Evolutionary conservation across 768 basidiomycete genomes (phyloP).

Genomic region (Roridomyces roridus): DNA sequence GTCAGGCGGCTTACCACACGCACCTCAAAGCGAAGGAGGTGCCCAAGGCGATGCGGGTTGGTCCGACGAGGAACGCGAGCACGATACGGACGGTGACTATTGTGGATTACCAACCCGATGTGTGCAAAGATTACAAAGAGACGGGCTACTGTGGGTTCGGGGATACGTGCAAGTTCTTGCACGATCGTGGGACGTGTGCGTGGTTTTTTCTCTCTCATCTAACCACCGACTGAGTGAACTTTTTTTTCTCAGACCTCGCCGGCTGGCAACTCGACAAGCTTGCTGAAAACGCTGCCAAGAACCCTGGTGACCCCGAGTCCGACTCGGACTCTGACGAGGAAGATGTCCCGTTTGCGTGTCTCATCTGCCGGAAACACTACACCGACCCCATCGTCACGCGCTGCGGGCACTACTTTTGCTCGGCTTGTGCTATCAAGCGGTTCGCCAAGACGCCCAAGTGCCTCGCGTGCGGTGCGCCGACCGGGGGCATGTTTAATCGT

Average conservation of each 20-base stretch:
- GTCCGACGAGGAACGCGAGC: slow-evolving; percentile 74
- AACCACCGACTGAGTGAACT: slow-evolving; percentile 1
- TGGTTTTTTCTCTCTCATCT: slow-evolving; percentile 27
- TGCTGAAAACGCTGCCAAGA: slow-evolving; percentile 75
- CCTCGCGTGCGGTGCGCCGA: slow-evolving; percentile 90
- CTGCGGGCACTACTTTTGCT: slow-evolving; percentile 97
- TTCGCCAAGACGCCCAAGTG: slow-evolving; percentile 96
- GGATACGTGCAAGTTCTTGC: slow-evolving; percentile 98
- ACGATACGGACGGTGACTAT: slow-evolving; percentile 96
- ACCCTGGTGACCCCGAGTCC: slow-evolving; percentile 60
- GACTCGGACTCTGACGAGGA: slow-evolving; percentile 79
- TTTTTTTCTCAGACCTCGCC: slow-evolving; percentile 70
- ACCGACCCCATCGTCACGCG: slow-evolving; percentile 95
- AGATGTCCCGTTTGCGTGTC: slow-evolving; percentile 97
- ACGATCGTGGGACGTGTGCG: slow-evolving; percentile 95
- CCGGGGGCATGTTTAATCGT: slow-evolving; percentile 95
- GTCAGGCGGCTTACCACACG: slow-evolving; percentile 79
- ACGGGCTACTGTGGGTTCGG: slow-evolving; percentile 99
- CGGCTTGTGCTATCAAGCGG: slow-evolving; percentile 93
- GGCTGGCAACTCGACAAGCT: slow-evolving; percentile 99
- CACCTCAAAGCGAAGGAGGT: slow-evolving; percentile 87
- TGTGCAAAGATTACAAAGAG: slow-evolving; percentile 99
- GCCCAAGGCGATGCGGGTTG: slow-evolving; percentile 88
- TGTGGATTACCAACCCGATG: slow-evolving; percentile 97
- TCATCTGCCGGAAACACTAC: slow-evolving; percentile 94